Evolutionary conservation across 1,139 yeast genomes (phyloP).

Genomic region (Hansenula lynferdii): DNA sequence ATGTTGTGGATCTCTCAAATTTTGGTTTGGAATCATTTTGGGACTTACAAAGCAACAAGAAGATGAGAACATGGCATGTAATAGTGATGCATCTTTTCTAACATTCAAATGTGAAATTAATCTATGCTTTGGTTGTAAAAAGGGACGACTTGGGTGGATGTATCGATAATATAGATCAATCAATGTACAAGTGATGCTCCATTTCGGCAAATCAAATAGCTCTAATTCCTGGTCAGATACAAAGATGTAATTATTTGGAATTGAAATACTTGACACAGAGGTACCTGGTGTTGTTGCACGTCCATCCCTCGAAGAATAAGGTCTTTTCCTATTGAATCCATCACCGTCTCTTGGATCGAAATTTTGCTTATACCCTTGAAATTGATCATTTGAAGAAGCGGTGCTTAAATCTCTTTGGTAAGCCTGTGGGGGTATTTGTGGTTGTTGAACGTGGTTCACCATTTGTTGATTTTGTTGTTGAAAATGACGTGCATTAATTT

Average conservation of each 20-base stretch:
- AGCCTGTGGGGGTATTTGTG: background rate
- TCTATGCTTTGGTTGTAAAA: slow-evolving; percentile 38
- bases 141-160: slow-evolving; percentile 40
- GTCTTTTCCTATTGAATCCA: background rate
- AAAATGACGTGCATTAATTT: no score
- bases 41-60: slow-evolving; percentile 31
- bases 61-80: slow-evolving; percentile 44
- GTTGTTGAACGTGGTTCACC: no score
- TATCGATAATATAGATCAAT: slow-evolving; percentile 45
- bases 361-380: background rate
- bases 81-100: slow-evolving; percentile 33
- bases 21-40: slow-evolving; percentile 22
- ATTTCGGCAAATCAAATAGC: slow-evolving; percentile 39
- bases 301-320: background rate
- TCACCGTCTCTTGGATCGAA: background rate
- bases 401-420: background rate
- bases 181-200: slow-evolving; percentile 32
- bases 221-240: slow-evolving; percentile 25
- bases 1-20: slow-evolving; percentile 29
- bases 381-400: background rate
- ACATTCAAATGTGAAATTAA: slow-evolving; percentile 32
- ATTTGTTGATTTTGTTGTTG: no score
- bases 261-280: background rate
- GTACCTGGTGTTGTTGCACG: background rate
- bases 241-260: slow-evolving; percentile 8